Conservation (phyloP, 2,329 filamentous ascomycete genomes). For the Albophoma yamanashiensis region DNA sequence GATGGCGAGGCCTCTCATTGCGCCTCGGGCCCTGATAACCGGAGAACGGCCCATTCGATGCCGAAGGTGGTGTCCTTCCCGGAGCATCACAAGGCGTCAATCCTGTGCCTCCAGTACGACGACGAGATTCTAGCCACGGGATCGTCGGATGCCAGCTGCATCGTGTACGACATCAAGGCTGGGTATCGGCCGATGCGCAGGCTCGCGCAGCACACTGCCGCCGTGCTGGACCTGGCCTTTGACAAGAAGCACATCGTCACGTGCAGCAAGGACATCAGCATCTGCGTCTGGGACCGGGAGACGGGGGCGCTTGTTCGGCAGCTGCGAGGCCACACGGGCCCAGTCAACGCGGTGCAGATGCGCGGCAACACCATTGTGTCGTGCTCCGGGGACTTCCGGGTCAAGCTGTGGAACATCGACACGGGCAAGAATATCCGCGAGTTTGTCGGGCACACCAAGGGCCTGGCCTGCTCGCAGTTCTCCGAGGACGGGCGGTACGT, state of each 20-base stretch:
- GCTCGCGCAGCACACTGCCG: slow-evolving; percentile 69
- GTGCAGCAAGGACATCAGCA: slow-evolving; percentile 90
- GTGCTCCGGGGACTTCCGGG: slow-evolving; percentile 84
- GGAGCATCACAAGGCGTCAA: slow-evolving; percentile 77
- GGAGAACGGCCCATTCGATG: slow-evolving; percentile 31
- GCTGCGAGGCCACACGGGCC: slow-evolving; percentile 76
- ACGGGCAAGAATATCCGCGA: slow-evolving; percentile 83
- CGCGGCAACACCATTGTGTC: slow-evolving; percentile 87
- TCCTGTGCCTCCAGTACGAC: slow-evolving; percentile 92
- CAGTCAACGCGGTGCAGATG: slow-evolving; percentile 93
- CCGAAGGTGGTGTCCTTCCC: slow-evolving; percentile 47
- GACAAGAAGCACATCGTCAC: slow-evolving; percentile 89
- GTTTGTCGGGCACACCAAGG: slow-evolving; percentile 82
- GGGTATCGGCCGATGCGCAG: slow-evolving; percentile 72
- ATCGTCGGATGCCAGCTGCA: slow-evolving; percentile 84
- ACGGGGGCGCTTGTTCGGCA: slow-evolving; percentile 68
- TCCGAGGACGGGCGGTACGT: slow-evolving; percentile 91
- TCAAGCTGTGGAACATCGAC: slow-evolving; percentile 92
- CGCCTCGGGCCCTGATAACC: slow-evolving; percentile 41
- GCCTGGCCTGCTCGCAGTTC: slow-evolving; percentile 91
- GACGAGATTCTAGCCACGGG: slow-evolving; percentile 88
- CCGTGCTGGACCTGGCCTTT: slow-evolving; percentile 88
- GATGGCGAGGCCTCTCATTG: slow-evolving; percentile 43
- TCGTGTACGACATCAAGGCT: slow-evolving; percentile 76
- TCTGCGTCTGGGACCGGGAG: slow-evolving; percentile 86